phyloP scores from a whole-genome alignment of 371 early-diverging fungal genomes.

The Amoeboaphelidium protococcarum region DNA sequence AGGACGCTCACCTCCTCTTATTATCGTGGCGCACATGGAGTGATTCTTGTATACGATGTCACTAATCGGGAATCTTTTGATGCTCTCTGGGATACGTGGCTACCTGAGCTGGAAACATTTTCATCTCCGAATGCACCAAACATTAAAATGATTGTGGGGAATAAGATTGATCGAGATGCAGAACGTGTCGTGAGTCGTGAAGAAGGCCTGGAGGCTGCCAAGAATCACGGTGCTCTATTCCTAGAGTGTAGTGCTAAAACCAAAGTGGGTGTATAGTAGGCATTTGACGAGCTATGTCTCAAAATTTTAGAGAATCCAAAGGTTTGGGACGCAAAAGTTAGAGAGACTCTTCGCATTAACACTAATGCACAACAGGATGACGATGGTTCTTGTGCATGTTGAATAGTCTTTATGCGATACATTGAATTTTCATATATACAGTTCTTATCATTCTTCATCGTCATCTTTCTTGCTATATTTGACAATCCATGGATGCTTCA shows the following conservation, averaged over 20 bases:
- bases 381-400: too few relatives aligned
- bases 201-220: conserved; percentile 70
- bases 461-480: too few relatives aligned
- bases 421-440: too few relatives aligned
- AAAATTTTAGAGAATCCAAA: neutral
- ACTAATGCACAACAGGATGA: too few relatives aligned
- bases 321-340: neutral
- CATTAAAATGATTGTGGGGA: conserved; percentile 89
- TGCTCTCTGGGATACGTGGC: conserved; percentile 57
- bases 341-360: too few relatives aligned
- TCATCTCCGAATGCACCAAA: conserved; percentile 42
- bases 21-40: conserved; percentile 93
- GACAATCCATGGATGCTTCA: conserved; percentile 49
- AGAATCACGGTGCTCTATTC: conserved; percentile 57
- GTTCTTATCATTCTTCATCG: too few relatives aligned
- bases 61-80: conserved; percentile 74
- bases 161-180: conserved; percentile 73
- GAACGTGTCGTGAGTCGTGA: conserved; percentile 44
- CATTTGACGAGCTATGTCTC: conserved; percentile 41
- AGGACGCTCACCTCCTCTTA: conserved; percentile 96
- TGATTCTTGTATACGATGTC: conserved; percentile 67
- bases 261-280: conserved; percentile 52
- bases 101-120: conserved; percentile 72
- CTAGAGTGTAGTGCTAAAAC: conserved; percentile 89
- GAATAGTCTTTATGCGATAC: too few relatives aligned